phyloP scores from a whole-genome alignment of 495 filamentous ascomycete species.

The Neurospora sp. region DNA sequence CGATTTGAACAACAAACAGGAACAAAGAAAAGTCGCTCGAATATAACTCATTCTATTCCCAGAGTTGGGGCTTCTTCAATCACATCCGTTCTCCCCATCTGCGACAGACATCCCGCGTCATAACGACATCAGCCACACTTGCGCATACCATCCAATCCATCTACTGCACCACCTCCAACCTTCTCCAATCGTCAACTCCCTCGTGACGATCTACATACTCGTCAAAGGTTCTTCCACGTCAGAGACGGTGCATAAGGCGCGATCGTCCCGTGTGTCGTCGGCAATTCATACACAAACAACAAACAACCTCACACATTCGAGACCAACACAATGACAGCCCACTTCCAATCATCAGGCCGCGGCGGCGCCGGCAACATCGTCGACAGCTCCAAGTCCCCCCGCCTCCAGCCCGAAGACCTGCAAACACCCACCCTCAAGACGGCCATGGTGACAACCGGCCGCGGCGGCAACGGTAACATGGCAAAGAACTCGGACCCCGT shows the following conservation, averaged over 20 bases:
- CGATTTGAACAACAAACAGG: background rate
- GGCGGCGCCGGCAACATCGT: slow-evolving; percentile 67
- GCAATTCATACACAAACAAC: background rate
- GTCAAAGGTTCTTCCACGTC: background rate
- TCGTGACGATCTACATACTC: background rate
- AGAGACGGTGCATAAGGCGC: background rate
- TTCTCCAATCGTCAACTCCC: background rate
- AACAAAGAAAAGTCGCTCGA: background rate
- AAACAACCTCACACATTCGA: background rate
- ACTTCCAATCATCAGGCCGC: slow-evolving; percentile 37
- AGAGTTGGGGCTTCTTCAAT: background rate
- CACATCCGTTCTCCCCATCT: background rate
- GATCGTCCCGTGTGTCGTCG: background rate
- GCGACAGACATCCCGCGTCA: background rate
- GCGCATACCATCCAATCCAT: background rate
- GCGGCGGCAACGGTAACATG: slow-evolving; percentile 62
- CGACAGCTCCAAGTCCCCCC: slow-evolving; percentile 39
- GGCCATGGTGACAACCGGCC: slow-evolving; percentile 71
- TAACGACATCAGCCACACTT: background rate
- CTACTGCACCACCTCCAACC: background rate
- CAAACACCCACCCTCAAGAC: slow-evolving; percentile 76
- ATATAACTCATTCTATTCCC: background rate
- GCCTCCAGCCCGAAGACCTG: slow-evolving; percentile 48
- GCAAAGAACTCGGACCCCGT: slow-evolving; percentile 52
- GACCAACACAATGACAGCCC: slow-evolving; percentile 18